These are phyloP conservation scores for Teunomyces cretensis DNA, from an alignment of 805 yeast genomes.

Conservation along the genomic window DNA sequence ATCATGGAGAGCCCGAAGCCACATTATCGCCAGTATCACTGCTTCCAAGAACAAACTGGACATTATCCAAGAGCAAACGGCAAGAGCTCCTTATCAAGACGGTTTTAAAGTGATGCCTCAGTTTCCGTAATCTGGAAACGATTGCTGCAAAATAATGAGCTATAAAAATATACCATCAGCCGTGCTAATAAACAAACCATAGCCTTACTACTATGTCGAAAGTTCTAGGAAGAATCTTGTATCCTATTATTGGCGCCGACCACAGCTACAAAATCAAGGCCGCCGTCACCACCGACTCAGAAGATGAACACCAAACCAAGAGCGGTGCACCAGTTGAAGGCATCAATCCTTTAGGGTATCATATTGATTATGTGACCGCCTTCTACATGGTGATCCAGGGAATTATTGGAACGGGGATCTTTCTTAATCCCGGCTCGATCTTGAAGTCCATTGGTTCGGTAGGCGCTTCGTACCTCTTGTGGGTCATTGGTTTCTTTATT, in stretches of 20 bases:
- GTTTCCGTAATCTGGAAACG: too few species aligned
- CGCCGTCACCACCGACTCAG: neutral
- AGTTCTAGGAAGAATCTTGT: neutral
- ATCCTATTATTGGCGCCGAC: neutral
- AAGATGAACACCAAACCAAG: neutral
- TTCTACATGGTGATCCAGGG: slow-evolving; percentile 66
- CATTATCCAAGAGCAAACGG: too few species aligned
- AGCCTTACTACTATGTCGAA: neutral
- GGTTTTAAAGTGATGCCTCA: too few species aligned
- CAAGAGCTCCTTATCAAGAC: too few species aligned
- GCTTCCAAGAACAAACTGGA: too few species aligned
- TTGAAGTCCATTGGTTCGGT: slow-evolving; percentile 40
- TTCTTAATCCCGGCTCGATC: slow-evolving; percentile 65
- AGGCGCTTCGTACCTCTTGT: slow-evolving; percentile 30
- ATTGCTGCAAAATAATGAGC: too few species aligned
- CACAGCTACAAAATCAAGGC: neutral
- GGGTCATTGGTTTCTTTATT: slow-evolving; percentile 28
- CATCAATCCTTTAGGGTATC: slow-evolving; percentile 39
- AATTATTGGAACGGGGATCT: slow-evolving; percentile 75
- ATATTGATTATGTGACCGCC: slow-evolving; percentile 42
- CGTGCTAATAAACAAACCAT: too few species aligned
- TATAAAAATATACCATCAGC: too few species aligned
- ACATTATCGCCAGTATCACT: too few species aligned
- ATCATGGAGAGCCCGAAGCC: too few species aligned
- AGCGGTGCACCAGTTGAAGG: slow-evolving; percentile 43